Evolutionary conservation across 495 filamentous ascomycete genomes (phyloP).

Genomic region (Endocarpon pusillum): DNA sequence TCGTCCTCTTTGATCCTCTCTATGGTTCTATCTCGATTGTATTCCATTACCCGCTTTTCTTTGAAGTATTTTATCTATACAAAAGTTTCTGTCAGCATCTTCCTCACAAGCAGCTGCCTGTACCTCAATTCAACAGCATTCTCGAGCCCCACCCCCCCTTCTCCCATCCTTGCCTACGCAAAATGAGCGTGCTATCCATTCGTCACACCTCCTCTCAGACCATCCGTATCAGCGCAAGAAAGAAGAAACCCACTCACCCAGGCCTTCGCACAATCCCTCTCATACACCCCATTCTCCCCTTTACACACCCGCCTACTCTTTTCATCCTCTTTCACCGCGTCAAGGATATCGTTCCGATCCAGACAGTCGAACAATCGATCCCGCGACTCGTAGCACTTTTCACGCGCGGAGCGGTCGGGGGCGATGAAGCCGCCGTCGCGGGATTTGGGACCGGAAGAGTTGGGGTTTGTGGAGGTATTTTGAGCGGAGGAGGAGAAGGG

Average conservation of each 20-base stretch:
- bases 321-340: constrained; percentile 59
- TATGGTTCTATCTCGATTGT: constrained; percentile 64
- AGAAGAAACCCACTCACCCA: constrained; percentile 43
- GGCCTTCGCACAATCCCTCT: constrained; percentile 56
- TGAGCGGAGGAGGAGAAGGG: background rate
- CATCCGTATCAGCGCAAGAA: no score
- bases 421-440: constrained; percentile 48
- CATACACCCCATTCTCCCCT: constrained; percentile 46
- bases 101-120: no score
- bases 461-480: constrained; percentile 18
- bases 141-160: no score
- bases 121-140: no score
- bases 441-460: constrained; percentile 20
- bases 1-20: constrained; percentile 67
- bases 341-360: constrained; percentile 63
- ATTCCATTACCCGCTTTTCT: constrained; percentile 80
- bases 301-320: constrained; percentile 48
- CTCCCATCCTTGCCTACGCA: no score
- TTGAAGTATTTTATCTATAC: constrained; percentile 91
- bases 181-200: no score
- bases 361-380: constrained; percentile 78
- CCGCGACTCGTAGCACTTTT: constrained; percentile 70
- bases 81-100: background rate
- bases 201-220: no score
- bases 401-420: constrained; percentile 59